Base-by-base conservation (phyloP, 768 basidiomycete species). In the Trichaptum fuscoviolaceum region DNA sequence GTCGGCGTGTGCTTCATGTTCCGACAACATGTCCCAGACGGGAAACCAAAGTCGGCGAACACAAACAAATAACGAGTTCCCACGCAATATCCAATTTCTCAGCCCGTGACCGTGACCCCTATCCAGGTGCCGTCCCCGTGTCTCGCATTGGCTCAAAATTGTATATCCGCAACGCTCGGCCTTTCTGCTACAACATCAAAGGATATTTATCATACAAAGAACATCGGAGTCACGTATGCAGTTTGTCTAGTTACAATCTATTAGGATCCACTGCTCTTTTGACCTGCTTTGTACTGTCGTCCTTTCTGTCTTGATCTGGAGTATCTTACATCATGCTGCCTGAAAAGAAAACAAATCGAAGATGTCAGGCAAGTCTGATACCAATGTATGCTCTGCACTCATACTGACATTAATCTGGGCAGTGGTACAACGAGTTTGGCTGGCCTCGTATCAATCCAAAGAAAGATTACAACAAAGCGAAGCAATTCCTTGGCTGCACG, bases 341-440 rank as follows among this genome's bases (percentile, higher is more conserved):
- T 12, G 7, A 36, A 36, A 60, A 17, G 59, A 17, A 25, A 12
- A 61, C 12, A 34, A 15, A 18, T 18, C 59, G 59, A 25, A 12
- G 30, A 25, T 34, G 59, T 23, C 24, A 61, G 59, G 30, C 59
- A 61, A 61, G 59, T 17, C 59, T 52, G 23, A 12, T 61, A 2
- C 24, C 9, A 23, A 24, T 12, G 23, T 2, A 61, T 24, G 7
- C 24, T 24, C 17, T 61, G 25, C 24, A 15, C 59, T 20, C 15
- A 15, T 52, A 12, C 42, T 52, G 42, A 52, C 30, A 30, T 30
- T 30, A 52, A 20, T 12, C 10, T 52, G 42, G 20, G 15, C 59
- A 61, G 59, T 61, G 59, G 59, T 61, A 61, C 15, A 61, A 61
- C 18, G 59, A 61, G 15, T 9, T 25, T 3, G 59, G 59, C 23